A percentile compares a stretch with the other conserved stretches of the same genome.
These are phyloP conservation scores for Yamadazyma diddensiae DNA, from an alignment of 1,139 yeast species.

Conservation along the genomic window DNA sequence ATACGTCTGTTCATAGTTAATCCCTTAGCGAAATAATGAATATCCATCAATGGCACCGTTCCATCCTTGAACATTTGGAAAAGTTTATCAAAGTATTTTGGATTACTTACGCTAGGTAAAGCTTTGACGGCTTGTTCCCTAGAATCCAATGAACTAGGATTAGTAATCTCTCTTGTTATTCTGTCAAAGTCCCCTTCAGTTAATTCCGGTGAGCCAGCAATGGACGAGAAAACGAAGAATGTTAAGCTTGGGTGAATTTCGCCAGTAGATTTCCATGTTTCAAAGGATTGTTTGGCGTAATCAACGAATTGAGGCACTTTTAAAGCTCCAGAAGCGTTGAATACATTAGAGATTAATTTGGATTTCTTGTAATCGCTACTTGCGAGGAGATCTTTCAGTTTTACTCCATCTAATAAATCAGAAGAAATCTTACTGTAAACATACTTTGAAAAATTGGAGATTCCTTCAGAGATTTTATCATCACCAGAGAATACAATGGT, in stretches of 20 bases:
- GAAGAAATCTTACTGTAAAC: conserved; percentile 29
- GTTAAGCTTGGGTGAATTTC: conserved; percentile 55
- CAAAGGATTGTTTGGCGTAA: conserved; percentile 43
- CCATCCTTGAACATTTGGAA: conserved; percentile 40
- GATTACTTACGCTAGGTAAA: conserved; percentile 53
- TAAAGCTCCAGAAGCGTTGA: conserved; percentile 50
- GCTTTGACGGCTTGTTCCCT: conserved; percentile 64
- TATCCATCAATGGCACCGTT: conserved; percentile 66
- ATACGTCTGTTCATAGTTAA: conserved; percentile 51
- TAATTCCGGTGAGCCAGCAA: conserved; percentile 40
- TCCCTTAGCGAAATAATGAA: conserved; percentile 54
- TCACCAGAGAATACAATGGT: conserved; percentile 48
- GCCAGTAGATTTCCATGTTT: conserved; percentile 31
- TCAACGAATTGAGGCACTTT: conserved; percentile 48
- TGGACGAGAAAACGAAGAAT: conserved; percentile 50
- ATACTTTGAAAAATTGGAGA: conserved; percentile 38
- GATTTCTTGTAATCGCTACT: conserved; percentile 42
- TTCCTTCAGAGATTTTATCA: conserved; percentile 31
- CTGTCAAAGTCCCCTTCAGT: conserved; percentile 43
- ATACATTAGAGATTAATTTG: conserved; percentile 51
- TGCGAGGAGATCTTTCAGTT: conserved; percentile 20
- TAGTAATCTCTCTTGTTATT: conserved; percentile 47
- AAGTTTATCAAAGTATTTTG: conserved; percentile 33
- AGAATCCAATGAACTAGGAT: conserved; percentile 64
- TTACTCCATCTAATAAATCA: conserved; percentile 33